Base-by-base conservation (phyloP, 1,284 basidiomycete genomes). In the Cryptococcus sp. region DNA sequence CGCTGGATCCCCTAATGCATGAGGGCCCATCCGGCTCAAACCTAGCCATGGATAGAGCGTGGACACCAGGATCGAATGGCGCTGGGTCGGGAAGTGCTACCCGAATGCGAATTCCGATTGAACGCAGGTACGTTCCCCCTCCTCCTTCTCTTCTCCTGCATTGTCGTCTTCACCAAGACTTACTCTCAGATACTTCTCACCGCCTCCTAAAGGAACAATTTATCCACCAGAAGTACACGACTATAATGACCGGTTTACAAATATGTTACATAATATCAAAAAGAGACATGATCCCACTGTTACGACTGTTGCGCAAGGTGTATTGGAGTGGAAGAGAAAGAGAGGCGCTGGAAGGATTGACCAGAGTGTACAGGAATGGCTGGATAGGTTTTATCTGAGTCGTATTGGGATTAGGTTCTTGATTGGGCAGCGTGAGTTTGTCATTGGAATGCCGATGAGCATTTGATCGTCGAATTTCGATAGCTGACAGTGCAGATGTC, bases 351-450 rank as follows among this genome's bases (percentile, higher is more conserved):
- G 71, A 31, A 67, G 71, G 54, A 73, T 76, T 40, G 90, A 91
- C 21, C 81, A 87, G 28, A 90, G 93, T 62, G 88, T 98, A 48
- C 93, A 98, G 72, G 84, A 86, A 22, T 98, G 94, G 87, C 78
- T 98, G 62, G 96, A 98, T 76, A 81, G 96, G 50, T 98, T 98
- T 77, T 98, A 98, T 73, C 85, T 99, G 82, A 90, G 86, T 23
- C 86, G 96, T 47, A 99, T 99, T 57, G 96, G 92, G 1, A 96
- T 97, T 59, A 87, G 92, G 2, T 96, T 96, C 69, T 78, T 97
- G 60, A 94, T 97, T 56, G 92, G 92, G 24, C 92, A 74, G 49
- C 72, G 72, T 72, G 62, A 67, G 68, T 67, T 22, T 21, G n/a
- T n/a, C n/a, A n/a, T n/a, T n/a, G n/a, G n/a, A n/a, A n/a, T n/a